Evolutionary conservation across 306 rosid species (phyloP), one percentile per base, ranked within the genome.

Genomic region (Acacia crassicarpa): DNA sequence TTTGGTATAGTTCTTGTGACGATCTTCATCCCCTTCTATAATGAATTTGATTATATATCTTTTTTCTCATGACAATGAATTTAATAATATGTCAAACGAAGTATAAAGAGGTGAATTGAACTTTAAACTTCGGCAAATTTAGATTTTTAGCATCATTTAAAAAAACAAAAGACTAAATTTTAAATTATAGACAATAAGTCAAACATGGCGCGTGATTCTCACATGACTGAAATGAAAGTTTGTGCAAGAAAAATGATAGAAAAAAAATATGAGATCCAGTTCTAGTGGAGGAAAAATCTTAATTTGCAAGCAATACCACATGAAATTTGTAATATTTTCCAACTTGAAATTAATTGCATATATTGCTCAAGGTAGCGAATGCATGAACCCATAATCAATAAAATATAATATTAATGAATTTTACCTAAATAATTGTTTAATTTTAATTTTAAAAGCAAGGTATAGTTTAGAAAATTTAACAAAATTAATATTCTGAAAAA

Each of bases 81-180:
- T n/a, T 58, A 44, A 35, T 6, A 22, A n/a, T 75, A 59, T 16
- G 69, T 48, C 70, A 58, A 43, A 35, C 40, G 49, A 79, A 2
- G 20, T 84, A 79, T 80, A 81, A 84, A 86, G 74, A 51, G 76
- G 79, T 81, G 80, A 77, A 80, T 45, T 82, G 73, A 84, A 32
- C 20, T 7, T 56, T 81, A 84, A 65, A 80, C 81, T 15, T 0
- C n/a, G 14, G 72, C 72, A 35, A 53, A 33, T 33, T 33, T 4
- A 33, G 38, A 33, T 33, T 23, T 61, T 25, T 11, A 61, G 35
- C 16, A 25, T 25, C 4, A 23, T 23, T 11, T 19, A 66, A 66
- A 66, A 66, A 67, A 0, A 67, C 0, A 69, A n/a, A n/a, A 10
- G 2, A 9, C 14, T 20, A 43, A 43, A 38, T 9, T 67, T 63